These are phyloP conservation scores for Raphanus raphanistrum DNA, from an alignment of 345 rosid species.

Conservation along the genomic window DNA sequence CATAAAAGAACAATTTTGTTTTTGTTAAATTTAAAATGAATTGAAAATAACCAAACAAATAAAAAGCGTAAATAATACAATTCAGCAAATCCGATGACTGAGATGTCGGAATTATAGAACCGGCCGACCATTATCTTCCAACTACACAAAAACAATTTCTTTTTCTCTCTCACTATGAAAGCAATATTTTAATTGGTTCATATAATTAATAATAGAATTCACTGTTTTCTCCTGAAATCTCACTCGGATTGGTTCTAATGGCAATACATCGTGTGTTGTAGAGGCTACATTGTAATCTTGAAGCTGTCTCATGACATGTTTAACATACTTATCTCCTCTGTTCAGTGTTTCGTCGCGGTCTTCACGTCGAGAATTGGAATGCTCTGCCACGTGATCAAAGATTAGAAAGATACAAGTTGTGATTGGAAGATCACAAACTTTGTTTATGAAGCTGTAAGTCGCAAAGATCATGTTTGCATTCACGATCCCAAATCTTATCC, in stretches of 20 bases:
- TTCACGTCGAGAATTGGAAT: background rate
- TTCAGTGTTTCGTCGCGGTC: background rate
- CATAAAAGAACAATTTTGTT: no score
- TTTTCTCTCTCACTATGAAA: no score
- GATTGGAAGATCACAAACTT: constrained; percentile 7
- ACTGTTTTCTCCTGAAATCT: constrained; percentile 15
- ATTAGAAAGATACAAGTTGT: background rate
- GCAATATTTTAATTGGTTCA: no score
- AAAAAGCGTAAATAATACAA: no score
- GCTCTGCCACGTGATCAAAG: background rate
- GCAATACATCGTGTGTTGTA: background rate
- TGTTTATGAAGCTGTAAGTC: background rate
- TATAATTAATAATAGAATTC: no score
- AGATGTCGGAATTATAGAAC: no score
- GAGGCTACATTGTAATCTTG: background rate
- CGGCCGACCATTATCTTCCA: no score
- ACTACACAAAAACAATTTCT: no score
- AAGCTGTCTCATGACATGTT: background rate
- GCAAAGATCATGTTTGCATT: background rate
- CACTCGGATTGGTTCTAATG: background rate
- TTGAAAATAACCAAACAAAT: no score
- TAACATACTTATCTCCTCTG: background rate
- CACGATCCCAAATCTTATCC: background rate
- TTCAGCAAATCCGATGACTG: no score
- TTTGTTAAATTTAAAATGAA: no score